Percentiles rank a stretch among this genome's conserved stretches.
phyloP scores from a whole-genome alignment of 345 rosid species.

The Punica granatum region DNA sequence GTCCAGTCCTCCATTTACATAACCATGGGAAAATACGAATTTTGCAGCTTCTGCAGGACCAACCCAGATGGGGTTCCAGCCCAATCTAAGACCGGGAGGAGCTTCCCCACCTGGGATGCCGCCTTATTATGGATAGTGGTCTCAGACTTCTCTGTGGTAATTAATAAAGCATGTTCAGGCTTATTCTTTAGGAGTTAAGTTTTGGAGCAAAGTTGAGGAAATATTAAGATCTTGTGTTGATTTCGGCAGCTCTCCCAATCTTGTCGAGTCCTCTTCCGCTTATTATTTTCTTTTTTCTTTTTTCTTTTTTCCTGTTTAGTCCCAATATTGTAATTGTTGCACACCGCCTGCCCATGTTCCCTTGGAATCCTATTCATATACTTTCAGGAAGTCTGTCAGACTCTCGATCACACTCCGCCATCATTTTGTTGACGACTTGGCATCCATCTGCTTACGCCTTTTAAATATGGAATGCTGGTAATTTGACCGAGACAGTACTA shows the following conservation, averaged over 20 bases:
- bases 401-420: neutral
- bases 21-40: slow-evolving; percentile 2
- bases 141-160: neutral
- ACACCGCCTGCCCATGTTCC: neutral
- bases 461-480: too few relatives aligned
- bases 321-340: neutral
- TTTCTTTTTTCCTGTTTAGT: neutral
- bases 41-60: slow-evolving; percentile 7
- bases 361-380: neutral
- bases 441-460: too few relatives aligned
- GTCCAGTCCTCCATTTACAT: slow-evolving; percentile 7
- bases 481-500: too few relatives aligned
- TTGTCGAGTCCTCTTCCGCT: neutral
- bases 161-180: neutral
- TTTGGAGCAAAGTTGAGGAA: neutral
- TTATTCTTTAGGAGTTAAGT: neutral
- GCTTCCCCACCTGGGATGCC: slow-evolving; percentile 3
- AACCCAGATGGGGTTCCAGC: slow-evolving; percentile 3
- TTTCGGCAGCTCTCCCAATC: neutral
- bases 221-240: neutral
- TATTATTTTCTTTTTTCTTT: neutral
- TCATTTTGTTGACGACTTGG: too few relatives aligned
- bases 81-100: slow-evolving; percentile 7
- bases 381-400: neutral
- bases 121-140: slow-evolving; percentile 10